Conservation (phyloP, 1,284 basidiomycete genomes). For the Trichosporon coremiiforme region DNA sequence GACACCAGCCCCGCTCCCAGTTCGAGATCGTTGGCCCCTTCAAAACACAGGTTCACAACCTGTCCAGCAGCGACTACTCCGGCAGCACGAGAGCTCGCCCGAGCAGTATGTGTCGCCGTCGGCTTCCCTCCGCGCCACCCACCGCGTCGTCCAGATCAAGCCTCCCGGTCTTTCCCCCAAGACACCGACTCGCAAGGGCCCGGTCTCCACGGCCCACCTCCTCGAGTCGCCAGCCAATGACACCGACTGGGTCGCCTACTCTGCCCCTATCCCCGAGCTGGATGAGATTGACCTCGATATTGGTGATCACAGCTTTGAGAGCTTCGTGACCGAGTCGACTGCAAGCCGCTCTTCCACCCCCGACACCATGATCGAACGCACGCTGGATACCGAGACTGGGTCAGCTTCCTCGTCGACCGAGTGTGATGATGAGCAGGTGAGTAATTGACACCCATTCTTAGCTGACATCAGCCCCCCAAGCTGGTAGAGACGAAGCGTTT, state of each 20-base stretch:
- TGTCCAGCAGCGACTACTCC: constrained; percentile 17
- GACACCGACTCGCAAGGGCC: constrained; percentile 9
- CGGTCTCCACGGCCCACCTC: not conserved
- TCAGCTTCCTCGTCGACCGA: not conserved
- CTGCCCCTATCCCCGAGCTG: constrained; percentile 17
- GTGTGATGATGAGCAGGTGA: constrained; percentile 6
- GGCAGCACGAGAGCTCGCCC: not conserved
- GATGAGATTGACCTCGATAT: constrained; percentile 17
- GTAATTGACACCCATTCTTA: not conserved
- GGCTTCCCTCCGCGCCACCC: not conserved
- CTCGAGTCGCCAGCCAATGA: constrained; percentile 2
- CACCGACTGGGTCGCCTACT: constrained; percentile 27
- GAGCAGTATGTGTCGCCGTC: constrained; percentile 1
- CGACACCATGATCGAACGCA: constrained; percentile 8
- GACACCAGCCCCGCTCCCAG: constrained; percentile 11
- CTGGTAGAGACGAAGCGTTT: not conserved
- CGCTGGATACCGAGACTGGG: not conserved
- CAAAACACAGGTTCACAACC: constrained; percentile 23
- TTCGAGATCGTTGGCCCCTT: constrained; percentile 26
- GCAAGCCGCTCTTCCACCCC: constrained; percentile 10
- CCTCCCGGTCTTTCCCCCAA: not conserved
- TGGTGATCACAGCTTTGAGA: constrained; percentile 18
- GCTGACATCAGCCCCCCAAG: constrained; percentile 4
- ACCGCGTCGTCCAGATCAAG: constrained; percentile 5
- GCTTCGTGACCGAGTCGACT: not conserved